phyloP scores from a whole-genome alignment of 129 eudicot species.

The Oenanthe sinensis region DNA sequence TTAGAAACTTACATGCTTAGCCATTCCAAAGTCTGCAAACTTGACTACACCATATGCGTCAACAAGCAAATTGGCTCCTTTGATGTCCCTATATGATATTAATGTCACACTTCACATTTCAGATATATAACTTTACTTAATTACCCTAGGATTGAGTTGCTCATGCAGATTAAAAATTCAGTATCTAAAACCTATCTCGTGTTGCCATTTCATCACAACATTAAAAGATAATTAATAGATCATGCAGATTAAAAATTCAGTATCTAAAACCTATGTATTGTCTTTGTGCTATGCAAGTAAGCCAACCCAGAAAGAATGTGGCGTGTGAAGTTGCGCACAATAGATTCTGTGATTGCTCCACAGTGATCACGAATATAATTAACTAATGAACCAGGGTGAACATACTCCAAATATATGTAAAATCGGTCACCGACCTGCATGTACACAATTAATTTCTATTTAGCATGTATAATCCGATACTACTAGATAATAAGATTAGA shows the following conservation, averaged over 20 bases:
- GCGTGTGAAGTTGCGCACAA: constrained; percentile 82
- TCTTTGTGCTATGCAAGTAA: constrained; percentile 74
- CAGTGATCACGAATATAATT: constrained; percentile 76
- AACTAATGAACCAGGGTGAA: constrained; percentile 89
- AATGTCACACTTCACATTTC: constrained; percentile 6
- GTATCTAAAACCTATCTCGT: not conserved
- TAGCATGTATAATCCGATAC: constrained; percentile 9
- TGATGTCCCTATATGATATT: constrained; percentile 60
- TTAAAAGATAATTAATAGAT: not conserved
- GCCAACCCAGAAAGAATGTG: constrained; percentile 89
- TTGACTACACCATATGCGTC: constrained; percentile 92
- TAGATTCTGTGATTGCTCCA: constrained; percentile 78
- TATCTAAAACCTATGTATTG: constrained; percentile 65
- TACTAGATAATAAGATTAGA: not conserved
- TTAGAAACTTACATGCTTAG: constrained; percentile 76
- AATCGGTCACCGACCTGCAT: constrained; percentile 69
- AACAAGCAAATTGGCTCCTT: constrained; percentile 92
- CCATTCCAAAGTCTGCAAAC: constrained; percentile 99
- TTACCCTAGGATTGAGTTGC: not conserved
- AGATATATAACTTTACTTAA: not conserved
- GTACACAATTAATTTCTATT: not conserved
- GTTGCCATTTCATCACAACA: not conserved
- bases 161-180: not conserved
- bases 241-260: not conserved
- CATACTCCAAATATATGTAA: constrained; percentile 83